phyloP scores from a whole-genome alignment of 257 asterid genomes.

The Parsonsia alboflavescens region DNA sequence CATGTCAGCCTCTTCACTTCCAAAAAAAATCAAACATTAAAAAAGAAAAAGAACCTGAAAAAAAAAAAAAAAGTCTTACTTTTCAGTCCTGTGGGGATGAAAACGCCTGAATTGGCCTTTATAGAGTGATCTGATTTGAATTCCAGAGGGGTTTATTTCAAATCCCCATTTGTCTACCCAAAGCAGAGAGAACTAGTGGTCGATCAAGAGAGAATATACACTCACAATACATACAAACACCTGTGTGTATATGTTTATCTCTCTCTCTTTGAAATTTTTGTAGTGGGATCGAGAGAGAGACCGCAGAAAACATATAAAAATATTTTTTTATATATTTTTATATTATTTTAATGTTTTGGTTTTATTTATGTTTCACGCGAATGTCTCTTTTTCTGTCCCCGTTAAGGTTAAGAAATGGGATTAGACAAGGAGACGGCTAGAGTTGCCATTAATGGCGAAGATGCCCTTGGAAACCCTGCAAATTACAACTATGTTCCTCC shows the following conservation, averaged over 20 bases:
- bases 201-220: not conserved
- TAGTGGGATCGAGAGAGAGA: not conserved
- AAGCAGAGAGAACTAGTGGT: not conserved
- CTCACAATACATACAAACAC: not conserved
- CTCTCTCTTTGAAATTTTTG: not conserved
- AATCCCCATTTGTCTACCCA: conserved; percentile 5
- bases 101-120: not conserved
- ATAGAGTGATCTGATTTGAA: not conserved
- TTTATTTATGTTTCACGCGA: conserved; percentile 37
- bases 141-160: not conserved
- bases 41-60: too few species aligned
- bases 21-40: not conserved
- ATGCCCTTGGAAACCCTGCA: not conserved
- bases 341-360: conserved; percentile 8
- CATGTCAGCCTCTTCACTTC: not conserved
- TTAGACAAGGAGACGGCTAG: not conserved
- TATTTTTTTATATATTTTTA: not conserved
- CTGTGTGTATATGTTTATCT: not conserved
- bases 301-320: not conserved
- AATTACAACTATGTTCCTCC: conserved; percentile 25
- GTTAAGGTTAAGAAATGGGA: conserved; percentile 22
- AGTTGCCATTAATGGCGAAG: not conserved
- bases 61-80: not conserved
- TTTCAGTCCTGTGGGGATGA: not conserved
- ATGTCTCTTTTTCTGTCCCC: conserved; percentile 41